These are phyloP conservation scores for Dioscorea zingiberensis DNA, from an alignment of 106 monocot genomes.

Conservation along the genomic window DNA sequence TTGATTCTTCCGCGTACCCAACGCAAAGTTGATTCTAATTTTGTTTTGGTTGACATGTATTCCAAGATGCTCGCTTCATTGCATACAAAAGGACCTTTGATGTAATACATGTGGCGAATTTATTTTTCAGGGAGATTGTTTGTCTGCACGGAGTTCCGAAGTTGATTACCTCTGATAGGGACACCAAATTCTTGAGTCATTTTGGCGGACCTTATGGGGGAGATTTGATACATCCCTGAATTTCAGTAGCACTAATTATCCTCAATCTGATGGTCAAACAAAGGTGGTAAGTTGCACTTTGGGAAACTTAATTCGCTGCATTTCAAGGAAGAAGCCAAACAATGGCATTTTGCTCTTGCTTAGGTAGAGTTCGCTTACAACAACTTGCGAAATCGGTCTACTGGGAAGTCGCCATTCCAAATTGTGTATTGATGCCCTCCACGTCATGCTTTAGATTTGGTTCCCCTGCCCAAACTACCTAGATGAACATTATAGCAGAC, in stretches of 20 bases:
- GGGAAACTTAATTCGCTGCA: background rate
- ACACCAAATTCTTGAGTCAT: slow-evolving; percentile 11
- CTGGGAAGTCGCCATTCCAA: background rate
- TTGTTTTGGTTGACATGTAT: slow-evolving; percentile 22
- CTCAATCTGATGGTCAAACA: background rate
- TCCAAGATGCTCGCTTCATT: slow-evolving; percentile 22
- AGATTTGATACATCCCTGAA: background rate
- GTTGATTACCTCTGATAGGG: slow-evolving; percentile 7
- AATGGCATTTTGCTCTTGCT: background rate
- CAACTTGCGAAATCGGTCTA: background rate
- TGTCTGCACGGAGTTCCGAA: slow-evolving; percentile 14
- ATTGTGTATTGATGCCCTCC: background rate
- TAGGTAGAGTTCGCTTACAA: background rate
- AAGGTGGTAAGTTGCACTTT: background rate
- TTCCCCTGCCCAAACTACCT: background rate
- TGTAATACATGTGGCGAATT: slow-evolving; percentile 14
- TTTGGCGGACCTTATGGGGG: background rate
- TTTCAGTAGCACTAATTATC: background rate
- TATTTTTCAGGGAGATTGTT: slow-evolving; percentile 24
- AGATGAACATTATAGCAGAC: too few species aligned
- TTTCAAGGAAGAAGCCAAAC: background rate
- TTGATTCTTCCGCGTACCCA: background rate
- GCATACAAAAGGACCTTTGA: slow-evolving; percentile 13
- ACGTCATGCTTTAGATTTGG: background rate
- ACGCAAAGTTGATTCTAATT: slow-evolving; percentile 1